phyloP scores from a whole-genome alignment of 2,329 filamentous ascomycete genomes.

The Penicillium sp. region DNA sequence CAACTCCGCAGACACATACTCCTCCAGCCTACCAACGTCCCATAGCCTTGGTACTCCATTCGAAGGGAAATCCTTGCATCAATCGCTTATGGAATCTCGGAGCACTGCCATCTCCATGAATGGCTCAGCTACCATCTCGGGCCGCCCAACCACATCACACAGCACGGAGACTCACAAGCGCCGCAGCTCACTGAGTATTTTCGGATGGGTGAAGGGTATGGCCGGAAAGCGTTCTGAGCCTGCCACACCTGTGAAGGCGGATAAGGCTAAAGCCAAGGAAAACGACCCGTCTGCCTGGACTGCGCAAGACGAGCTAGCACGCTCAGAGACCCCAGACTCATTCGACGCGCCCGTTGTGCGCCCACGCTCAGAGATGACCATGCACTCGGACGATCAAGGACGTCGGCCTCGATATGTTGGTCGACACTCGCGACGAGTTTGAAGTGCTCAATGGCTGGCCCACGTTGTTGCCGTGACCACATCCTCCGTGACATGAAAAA shows the following conservation, averaged over 20 bases:
- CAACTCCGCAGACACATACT: slow-evolving; percentile 24
- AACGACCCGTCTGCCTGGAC: slow-evolving; percentile 26
- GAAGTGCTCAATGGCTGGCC: slow-evolving; percentile 12
- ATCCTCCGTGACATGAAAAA: slow-evolving; percentile 6
- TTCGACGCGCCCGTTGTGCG: slow-evolving; percentile 21
- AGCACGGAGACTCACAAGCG: slow-evolving; percentile 42
- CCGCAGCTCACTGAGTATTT: slow-evolving; percentile 45
- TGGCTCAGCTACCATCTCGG: slow-evolving; percentile 26
- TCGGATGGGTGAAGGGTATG: slow-evolving; percentile 50
- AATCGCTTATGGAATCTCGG: slow-evolving; percentile 38
- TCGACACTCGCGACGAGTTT: slow-evolving; percentile 35
- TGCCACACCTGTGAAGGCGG: slow-evolving; percentile 8
- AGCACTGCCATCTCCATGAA: slow-evolving; percentile 24
- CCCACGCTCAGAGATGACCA: slow-evolving; percentile 20
- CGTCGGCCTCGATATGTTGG: slow-evolving; percentile 42
- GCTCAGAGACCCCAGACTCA: slow-evolving; percentile 24
- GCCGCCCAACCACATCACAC: slow-evolving; percentile 37
- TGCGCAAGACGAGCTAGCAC: slow-evolving; percentile 22
- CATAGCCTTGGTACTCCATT: slow-evolving; percentile 16
- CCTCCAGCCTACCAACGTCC: slow-evolving; percentile 26
- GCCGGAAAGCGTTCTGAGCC: slow-evolving; percentile 34
- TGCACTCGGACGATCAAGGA: slow-evolving; percentile 24
- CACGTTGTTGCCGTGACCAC: slow-evolving; percentile 7
- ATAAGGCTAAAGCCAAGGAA: slow-evolving; percentile 23
- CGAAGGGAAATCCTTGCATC: slow-evolving; percentile 29